Percentiles rank a stretch among this genome's conserved stretches.
phyloP scores from a whole-genome alignment of 768 basidiomycete species.

The Amanita exitialis region DNA sequence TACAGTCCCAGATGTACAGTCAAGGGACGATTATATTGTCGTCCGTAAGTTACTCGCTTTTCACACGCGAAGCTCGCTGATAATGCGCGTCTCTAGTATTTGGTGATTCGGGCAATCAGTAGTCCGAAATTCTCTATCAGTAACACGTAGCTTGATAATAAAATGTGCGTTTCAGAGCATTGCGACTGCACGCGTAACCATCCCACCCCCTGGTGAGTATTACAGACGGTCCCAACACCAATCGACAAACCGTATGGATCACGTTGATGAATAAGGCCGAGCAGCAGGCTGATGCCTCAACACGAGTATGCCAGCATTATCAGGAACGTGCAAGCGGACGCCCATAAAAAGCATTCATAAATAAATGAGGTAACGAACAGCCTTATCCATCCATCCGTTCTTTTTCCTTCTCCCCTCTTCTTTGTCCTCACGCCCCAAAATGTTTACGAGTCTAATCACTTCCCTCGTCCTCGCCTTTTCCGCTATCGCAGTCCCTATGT shows the following conservation, averaged over 20 bases:
- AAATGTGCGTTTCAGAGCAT: not conserved
- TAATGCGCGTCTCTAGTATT: conserved; percentile 25
- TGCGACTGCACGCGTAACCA: not conserved
- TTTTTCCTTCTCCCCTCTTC: not conserved
- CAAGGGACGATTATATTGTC: conserved; percentile 33
- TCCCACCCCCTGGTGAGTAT: not conserved
- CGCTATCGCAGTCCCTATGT: not conserved
- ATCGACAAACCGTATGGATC: too few species aligned
- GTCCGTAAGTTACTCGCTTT: conserved; percentile 30
- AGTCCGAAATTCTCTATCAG: conserved; percentile 39
- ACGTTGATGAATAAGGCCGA: too few species aligned
- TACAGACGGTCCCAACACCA: too few species aligned
- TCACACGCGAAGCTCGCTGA: not conserved
- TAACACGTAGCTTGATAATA: not conserved
- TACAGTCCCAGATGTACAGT: conserved; percentile 29
- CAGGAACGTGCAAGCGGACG: too few species aligned
- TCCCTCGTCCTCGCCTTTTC: not conserved
- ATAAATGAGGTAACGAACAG: too few species aligned
- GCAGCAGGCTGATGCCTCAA: too few species aligned
- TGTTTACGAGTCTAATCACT: not conserved
- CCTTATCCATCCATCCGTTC: not conserved
- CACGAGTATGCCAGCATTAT: too few species aligned
- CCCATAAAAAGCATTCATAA: too few species aligned
- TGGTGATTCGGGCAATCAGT: conserved; percentile 48
- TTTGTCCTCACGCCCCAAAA: not conserved